These are phyloP conservation scores for Trichosanthes cucumerina DNA, from an alignment of 306 rosid genomes.

Conservation along the genomic window DNA sequence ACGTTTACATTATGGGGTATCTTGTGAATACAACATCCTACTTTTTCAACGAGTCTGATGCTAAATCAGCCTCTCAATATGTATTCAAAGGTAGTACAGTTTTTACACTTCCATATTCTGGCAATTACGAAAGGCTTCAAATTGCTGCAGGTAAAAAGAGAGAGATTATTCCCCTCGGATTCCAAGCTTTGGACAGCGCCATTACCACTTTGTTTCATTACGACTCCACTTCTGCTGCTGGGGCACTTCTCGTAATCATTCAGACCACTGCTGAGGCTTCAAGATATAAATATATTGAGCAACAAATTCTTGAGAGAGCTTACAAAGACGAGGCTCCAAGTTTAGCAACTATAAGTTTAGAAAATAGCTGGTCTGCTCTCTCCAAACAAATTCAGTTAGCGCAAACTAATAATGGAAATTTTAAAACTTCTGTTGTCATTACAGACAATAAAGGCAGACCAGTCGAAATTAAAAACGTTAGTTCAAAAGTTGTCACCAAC, in stretches of 20 bases:
- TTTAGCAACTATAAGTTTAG: background rate
- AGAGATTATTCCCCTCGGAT: background rate
- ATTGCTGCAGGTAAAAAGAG: background rate
- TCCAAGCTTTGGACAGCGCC: background rate
- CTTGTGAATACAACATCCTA: background rate
- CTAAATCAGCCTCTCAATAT: background rate
- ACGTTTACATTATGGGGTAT: background rate
- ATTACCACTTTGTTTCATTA: background rate
- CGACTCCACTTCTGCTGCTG: background rate
- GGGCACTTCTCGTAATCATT: background rate
- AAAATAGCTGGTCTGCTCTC: background rate
- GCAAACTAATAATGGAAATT: background rate
- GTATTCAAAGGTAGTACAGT: background rate
- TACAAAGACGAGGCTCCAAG: background rate
- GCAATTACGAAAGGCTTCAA: background rate
- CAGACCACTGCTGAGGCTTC: background rate
- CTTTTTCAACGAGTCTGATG: background rate
- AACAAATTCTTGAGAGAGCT: background rate
- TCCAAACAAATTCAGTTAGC: background rate
- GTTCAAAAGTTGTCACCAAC: background rate
- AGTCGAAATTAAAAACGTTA: background rate
- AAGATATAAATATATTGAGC: background rate
- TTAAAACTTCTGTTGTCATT: background rate
- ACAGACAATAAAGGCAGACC: background rate
- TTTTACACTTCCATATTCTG: background rate